Evolutionary conservation across 108 stramenopile species (phyloP), one percentile per base, ranked within the genome.

Genomic region (Parmales sp.): DNA sequence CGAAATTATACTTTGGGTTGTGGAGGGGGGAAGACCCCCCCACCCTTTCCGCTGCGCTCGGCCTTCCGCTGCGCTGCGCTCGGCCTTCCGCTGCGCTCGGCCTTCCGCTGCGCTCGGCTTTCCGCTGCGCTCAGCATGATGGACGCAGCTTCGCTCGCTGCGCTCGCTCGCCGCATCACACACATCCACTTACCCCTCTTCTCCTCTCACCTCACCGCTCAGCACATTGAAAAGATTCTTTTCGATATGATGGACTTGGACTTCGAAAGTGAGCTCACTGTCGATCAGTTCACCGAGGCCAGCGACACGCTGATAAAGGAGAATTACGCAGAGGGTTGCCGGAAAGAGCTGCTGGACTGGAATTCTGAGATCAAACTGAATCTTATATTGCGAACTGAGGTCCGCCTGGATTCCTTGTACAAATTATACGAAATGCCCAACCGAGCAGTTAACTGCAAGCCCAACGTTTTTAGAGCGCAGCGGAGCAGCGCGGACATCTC

Each of bases 371-470:
- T 19, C 0, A 34, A 28, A 31, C n/a, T 19, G 5, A 20, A 34
- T 28, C 31, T 34, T 28, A 60, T 20, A 13, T 34, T 13, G 31
- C 13, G 13, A 19, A 34, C 31, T 34, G 29, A 19, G 13, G 20
- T 34, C 29, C 54, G 54, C 2, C 54, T 60, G 5, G 13, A 11
- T 20, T 3, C 31, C 2, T 19, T 60, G 54, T 60, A 34, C 54
- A 34, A 60, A 28, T 11, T 60, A 1, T 60, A 60, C 54, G 54
- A 60, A 16, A 60, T 60, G 54, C 54, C 54, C 29, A 34, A 18
- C 0, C 29, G 54, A 34, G 3, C 20, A 16, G 29, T 34, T 2
- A 19, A 11, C 4, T 60, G 29, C 16, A 8, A 43, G 41, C 8
- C 31, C 31, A 13, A 11, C 54, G n/a, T 60, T 16, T 26, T 3